These are phyloP conservation scores for Aureobasidium sp. DNA, from an alignment of 2,329 filamentous ascomycete genomes.

Conservation along the genomic window DNA sequence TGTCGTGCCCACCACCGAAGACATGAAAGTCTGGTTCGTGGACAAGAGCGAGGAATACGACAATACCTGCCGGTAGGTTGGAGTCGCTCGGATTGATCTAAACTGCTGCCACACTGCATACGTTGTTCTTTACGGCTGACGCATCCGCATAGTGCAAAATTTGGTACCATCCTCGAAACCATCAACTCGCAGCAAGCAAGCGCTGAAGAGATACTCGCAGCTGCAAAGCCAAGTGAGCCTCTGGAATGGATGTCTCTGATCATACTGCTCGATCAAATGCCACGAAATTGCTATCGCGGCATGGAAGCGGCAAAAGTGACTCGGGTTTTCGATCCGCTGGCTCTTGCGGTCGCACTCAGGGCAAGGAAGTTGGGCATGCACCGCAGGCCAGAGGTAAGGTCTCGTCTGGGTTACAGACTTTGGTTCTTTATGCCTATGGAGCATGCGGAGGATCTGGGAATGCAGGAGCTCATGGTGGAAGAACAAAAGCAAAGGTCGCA, in stretches of 20 bases:
- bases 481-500: neutral
- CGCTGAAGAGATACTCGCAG: neutral
- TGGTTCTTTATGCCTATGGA: neutral
- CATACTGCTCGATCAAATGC: neutral
- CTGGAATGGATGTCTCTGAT: neutral
- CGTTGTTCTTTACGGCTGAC: no score
- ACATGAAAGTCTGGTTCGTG: neutral
- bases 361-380: neutral
- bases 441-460: neutral
- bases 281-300: neutral
- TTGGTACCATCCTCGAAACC: neutral
- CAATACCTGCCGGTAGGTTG: neutral
- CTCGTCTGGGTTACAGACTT: neutral
- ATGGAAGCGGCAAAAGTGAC: neutral
- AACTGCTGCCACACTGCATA: no score
- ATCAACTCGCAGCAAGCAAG: neutral
- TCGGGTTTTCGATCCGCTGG: neutral
- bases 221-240: neutral
- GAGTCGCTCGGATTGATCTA: no score
- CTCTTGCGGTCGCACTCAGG: neutral
- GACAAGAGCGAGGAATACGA: neutral
- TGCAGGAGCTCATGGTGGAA: neutral
- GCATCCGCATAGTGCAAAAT: neutral
- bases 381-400: neutral
- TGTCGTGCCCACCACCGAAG: neutral